A percentile compares a stretch with the other conserved stretches of the same genome.
These are phyloP conservation scores for Leucosporidium creatinivorum DNA, from an alignment of 768 basidiomycete genomes.

Conservation along the genomic window DNA sequence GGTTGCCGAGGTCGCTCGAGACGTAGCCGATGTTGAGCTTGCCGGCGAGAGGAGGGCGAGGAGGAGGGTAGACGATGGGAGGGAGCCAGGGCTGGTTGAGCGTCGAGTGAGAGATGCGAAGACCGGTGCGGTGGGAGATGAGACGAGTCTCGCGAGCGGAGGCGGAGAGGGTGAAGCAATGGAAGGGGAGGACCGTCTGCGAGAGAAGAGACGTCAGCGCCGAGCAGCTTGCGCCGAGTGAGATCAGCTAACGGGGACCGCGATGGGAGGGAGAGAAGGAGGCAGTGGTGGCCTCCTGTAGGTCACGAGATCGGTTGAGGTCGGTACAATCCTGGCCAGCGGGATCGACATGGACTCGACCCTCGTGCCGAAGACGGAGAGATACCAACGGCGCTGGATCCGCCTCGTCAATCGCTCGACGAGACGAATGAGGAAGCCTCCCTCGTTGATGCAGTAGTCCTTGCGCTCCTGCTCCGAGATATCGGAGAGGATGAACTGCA, in stretches of 20 bases:
- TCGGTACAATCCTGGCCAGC: slow-evolving; percentile 6
- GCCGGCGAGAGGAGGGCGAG: slow-evolving; percentile 43
- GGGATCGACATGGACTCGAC: neutral
- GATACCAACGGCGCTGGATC: slow-evolving; percentile 48
- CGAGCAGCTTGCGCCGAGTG: neutral
- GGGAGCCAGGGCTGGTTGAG: slow-evolving; percentile 47
- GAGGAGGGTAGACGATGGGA: slow-evolving; percentile 44
- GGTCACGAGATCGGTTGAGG: neutral
- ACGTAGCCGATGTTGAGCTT: slow-evolving; percentile 51
- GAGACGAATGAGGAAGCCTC: slow-evolving; percentile 48
- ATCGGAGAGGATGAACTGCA: slow-evolving; percentile 34
- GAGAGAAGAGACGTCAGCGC: slow-evolving; percentile 37
- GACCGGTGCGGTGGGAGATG: slow-evolving; percentile 49
- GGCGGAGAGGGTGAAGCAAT: slow-evolving; percentile 51
- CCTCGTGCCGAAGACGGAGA: slow-evolving; percentile 31
- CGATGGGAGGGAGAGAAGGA: slow-evolving; percentile 19
- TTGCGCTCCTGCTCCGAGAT: slow-evolving; percentile 27
- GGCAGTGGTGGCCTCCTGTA: slow-evolving; percentile 27
- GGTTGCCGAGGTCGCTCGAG: slow-evolving; percentile 47
- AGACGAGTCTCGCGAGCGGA: slow-evolving; percentile 46
- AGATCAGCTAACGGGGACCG: slow-evolving; percentile 9
- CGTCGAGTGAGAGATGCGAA: slow-evolving; percentile 47
- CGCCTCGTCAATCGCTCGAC: slow-evolving; percentile 47
- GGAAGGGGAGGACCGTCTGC: slow-evolving; percentile 48
- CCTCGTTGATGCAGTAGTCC: slow-evolving; percentile 42